phyloP scores from a whole-genome alignment of 2,329 filamentous ascomycete species.

The Ceratocystis alfenasii region DNA sequence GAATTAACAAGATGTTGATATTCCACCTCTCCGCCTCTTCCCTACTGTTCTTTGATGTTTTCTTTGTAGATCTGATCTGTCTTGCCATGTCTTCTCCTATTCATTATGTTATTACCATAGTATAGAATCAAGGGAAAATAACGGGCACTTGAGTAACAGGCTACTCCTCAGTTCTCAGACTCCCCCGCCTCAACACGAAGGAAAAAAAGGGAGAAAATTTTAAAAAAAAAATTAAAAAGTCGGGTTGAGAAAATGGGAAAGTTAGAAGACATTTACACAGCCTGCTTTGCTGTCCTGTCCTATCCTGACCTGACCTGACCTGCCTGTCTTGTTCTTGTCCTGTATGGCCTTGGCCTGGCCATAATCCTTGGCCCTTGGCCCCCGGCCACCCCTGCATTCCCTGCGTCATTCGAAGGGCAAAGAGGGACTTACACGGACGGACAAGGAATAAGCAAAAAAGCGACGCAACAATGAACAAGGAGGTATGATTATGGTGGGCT shows the following conservation, averaged over 20 bases:
- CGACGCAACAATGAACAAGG: no score
- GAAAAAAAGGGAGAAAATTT: background rate
- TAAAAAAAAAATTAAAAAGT: background rate
- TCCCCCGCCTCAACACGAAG: background rate
- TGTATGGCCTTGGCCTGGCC: no score
- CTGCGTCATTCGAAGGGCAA: background rate
- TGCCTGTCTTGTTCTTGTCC: no score
- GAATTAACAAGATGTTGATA: background rate
- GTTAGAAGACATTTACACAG: background rate
- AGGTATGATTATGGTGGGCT: background rate
- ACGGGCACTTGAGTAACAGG: background rate
- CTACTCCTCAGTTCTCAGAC: background rate
- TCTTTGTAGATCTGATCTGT: no score
- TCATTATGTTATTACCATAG: no score
- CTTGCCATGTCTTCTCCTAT: no score
- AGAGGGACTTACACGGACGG: conserved; percentile 1
- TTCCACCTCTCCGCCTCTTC: background rate
- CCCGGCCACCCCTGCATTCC: background rate
- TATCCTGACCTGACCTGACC: no score
- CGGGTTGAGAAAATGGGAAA: background rate
- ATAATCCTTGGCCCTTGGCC: background rate
- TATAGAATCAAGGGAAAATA: background rate
- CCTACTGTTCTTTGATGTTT: background rate
- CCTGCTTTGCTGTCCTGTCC: background rate
- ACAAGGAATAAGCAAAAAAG: background rate